Base-by-base conservation (phyloP, 148 eudicot species). In the Rhododendron vialii region DNA sequence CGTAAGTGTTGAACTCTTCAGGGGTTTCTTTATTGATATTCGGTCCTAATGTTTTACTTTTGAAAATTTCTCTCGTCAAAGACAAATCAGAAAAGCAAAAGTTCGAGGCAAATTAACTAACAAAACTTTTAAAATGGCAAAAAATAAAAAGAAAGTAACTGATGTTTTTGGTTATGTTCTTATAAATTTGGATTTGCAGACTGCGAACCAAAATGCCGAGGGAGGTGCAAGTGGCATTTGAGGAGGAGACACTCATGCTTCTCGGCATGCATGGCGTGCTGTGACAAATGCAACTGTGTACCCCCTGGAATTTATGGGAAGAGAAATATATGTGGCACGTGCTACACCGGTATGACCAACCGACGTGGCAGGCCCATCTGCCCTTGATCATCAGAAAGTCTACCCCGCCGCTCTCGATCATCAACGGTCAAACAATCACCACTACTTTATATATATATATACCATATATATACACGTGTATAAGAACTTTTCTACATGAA, bases 261-360 rank as follows among this genome's bases (percentile, higher is more conserved):
- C 80, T 88, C 93, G 82, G 95, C 93, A 0, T 95, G 98, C 88
- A 82, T 90, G 50, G 90, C 94, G 1, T 95, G 98, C 84, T 95
- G 98, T 35, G 80, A 7, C 9, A 88, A 95, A 53, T 95, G 98
- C 95, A 93, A 91, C 82, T 95, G 98, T 73, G 98, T 95, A 6
- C 98, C 98, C 0, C 95, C 96, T 0, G 96, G 98, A 26, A 93
- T 93, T 2, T 92, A 87, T 41, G 96, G 95, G 11, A 93, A 95
- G 91, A 81, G 86, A 35, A 88, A 93, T 59, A 82, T 84, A 13
- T 93, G 98, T 35, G 95, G 96, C 47, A 88, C 86, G 26, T 95
- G 98, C 88, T 95, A 93, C 89, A 87, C 93, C 20, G 91, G 89
- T 45, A 92, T 93, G 96, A 94, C 92, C 81, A 95, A 95, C 84